Conservation (phyloP, 2,329 filamentous ascomycete species). For the Mariannaea sp. region DNA sequence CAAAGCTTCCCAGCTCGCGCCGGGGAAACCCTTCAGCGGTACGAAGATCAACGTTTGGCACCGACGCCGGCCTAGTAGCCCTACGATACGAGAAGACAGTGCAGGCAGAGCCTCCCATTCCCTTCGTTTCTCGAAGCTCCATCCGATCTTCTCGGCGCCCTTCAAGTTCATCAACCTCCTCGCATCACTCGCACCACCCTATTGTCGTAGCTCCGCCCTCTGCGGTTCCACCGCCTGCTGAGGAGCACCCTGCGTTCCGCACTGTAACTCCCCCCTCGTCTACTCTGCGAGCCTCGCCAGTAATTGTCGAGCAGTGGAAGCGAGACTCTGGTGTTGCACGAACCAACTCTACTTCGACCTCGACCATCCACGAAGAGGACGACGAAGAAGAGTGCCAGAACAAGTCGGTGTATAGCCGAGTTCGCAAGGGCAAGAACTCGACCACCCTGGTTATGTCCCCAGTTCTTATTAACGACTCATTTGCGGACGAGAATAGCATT, state of each 20-base stretch:
- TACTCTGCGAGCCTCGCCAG: slow-evolving; percentile 30
- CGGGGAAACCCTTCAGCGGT: slow-evolving; percentile 46
- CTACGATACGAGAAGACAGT: slow-evolving; percentile 66
- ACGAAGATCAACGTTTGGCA: slow-evolving; percentile 46
- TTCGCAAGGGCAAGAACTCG: slow-evolving; percentile 1
- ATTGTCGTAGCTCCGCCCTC: slow-evolving; percentile 41
- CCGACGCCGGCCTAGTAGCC: slow-evolving; percentile 57
- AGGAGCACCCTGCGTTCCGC: slow-evolving; percentile 60
- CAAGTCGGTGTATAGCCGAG: slow-evolving; percentile 23
- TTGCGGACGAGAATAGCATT: slow-evolving; percentile 34
- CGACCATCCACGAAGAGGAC: slow-evolving; percentile 48
- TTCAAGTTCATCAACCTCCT: slow-evolving; percentile 32
- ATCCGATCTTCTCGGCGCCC: slow-evolving; percentile 40
- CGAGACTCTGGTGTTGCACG: slow-evolving; percentile 60
- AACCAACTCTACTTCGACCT: slow-evolving; percentile 45
- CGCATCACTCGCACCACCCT: slow-evolving; percentile 33
- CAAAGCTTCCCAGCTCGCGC: slow-evolving; percentile 50
- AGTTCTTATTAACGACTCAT: slow-evolving; percentile 30
- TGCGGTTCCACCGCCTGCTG: slow-evolving; percentile 50
- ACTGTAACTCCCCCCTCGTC: slow-evolving; percentile 26
- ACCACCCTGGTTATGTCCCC: slow-evolving; percentile 16
- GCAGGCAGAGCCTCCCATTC: slow-evolving; percentile 62
- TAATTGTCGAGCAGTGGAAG: slow-evolving; percentile 51
- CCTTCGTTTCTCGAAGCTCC: slow-evolving; percentile 52
- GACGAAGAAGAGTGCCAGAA: slow-evolving; percentile 45